Percentiles rank a stretch among this genome's conserved stretches.
Conservation (phyloP, 768 basidiomycete species). For the Amanita molliuscula region DNA sequence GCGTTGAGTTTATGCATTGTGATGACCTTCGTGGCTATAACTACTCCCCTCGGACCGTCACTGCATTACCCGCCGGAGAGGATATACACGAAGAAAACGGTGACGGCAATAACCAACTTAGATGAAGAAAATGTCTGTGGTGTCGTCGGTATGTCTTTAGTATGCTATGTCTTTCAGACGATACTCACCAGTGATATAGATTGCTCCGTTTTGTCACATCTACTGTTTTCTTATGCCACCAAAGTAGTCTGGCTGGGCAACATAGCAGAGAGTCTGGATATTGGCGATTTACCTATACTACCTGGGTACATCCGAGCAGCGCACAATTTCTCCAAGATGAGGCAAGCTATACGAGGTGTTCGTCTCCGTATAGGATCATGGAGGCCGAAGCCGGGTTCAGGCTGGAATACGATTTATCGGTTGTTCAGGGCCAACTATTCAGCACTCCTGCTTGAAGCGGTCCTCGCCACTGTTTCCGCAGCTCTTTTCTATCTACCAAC, state of each 20-base stretch:
- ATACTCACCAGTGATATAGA: constrained; percentile 18
- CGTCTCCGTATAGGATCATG: constrained; percentile 44
- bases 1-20: constrained; percentile 39
- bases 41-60: constrained; percentile 67
- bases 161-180: background rate
- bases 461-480: constrained; percentile 47
- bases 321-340: constrained; percentile 57
- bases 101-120: constrained; percentile 47
- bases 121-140: constrained; percentile 72
- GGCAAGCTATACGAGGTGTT: constrained; percentile 37
- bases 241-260: constrained; percentile 82
- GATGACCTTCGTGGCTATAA: constrained; percentile 25
- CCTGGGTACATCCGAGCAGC: constrained; percentile 62
- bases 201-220: constrained; percentile 45
- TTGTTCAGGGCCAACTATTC: constrained; percentile 46
- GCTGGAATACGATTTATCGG: constrained; percentile 53
- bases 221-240: constrained; percentile 86
- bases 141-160: constrained; percentile 28
- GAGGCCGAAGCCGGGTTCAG: constrained; percentile 50
- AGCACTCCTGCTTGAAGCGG: constrained; percentile 29
- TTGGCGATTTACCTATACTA: constrained; percentile 81
- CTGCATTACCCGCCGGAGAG: constrained; percentile 63
- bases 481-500: constrained; percentile 55
- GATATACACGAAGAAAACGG: constrained; percentile 67
- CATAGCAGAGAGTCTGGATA: constrained; percentile 62